phyloP scores from a whole-genome alignment of 345 rosid genomes.

The Carallia pectinifolia region DNA sequence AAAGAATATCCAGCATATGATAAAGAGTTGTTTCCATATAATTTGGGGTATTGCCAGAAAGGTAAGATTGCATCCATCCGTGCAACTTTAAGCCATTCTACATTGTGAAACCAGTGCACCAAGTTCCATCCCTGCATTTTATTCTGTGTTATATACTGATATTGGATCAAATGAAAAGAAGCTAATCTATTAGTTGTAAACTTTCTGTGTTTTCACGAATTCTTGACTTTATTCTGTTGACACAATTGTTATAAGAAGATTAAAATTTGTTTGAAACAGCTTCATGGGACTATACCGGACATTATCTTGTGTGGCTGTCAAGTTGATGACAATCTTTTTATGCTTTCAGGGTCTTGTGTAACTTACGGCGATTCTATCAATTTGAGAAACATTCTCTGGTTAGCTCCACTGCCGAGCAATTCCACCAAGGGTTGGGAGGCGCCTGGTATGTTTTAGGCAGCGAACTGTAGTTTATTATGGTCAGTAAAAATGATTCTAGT shows the following conservation, averaged over 20 bases:
- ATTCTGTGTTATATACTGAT: not conserved
- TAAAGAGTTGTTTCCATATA: slow-evolving; percentile 57
- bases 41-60: slow-evolving; percentile 87
- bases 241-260: not conserved
- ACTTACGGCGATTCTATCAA: slow-evolving; percentile 74
- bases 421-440: slow-evolving; percentile 54
- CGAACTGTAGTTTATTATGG: not conserved
- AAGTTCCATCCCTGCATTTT: not conserved
- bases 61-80: slow-evolving; percentile 34
- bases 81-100: not conserved
- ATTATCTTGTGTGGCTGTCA: not conserved
- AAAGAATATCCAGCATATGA: slow-evolving; percentile 86
- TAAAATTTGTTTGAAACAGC: not conserved
- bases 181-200: not conserved
- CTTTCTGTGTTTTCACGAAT: not conserved
- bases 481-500: not conserved
- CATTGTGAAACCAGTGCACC: not conserved
- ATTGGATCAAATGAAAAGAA: not conserved
- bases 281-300: not conserved
- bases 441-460: slow-evolving; percentile 53
- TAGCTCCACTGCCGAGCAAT: slow-evolving; percentile 77
- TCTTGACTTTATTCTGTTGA: not conserved
- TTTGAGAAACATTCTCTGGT: slow-evolving; percentile 89
- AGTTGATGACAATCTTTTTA: not conserved
- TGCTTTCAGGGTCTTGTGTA: slow-evolving; percentile 55